These are phyloP conservation scores for Ascochyta koolunga DNA, from an alignment of 2,329 filamentous ascomycete species.

Conservation along the genomic window DNA sequence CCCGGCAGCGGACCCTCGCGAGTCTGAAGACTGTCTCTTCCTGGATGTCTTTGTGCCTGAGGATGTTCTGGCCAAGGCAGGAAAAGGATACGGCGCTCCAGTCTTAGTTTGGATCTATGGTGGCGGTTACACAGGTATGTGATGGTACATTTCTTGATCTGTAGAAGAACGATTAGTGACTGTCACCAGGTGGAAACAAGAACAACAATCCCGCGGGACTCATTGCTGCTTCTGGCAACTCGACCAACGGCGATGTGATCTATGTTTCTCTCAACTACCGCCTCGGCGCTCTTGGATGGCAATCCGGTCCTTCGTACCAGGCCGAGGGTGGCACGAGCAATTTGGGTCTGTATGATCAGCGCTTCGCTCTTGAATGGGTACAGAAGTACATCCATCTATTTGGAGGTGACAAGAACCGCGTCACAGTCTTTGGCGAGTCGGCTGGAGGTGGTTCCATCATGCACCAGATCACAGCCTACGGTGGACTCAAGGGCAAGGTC, in stretches of 20 bases:
- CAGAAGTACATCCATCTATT: constrained; percentile 49
- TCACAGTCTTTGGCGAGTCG: constrained; percentile 48
- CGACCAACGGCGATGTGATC: constrained; percentile 50
- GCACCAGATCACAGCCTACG: constrained; percentile 51
- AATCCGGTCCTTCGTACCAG: constrained; percentile 42
- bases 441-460: constrained; percentile 49
- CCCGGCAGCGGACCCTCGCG: constrained; percentile 31
- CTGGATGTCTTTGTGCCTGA: constrained; percentile 56
- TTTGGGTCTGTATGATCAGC: constrained; percentile 46
- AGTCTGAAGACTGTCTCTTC: constrained; percentile 57
- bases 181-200: constrained; percentile 46
- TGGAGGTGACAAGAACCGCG: constrained; percentile 46
- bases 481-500: constrained; percentile 45
- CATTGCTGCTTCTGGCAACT: constrained; percentile 51
- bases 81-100: constrained; percentile 45
- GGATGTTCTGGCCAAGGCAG: constrained; percentile 42
- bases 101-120: constrained; percentile 61
- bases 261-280: constrained; percentile 56
- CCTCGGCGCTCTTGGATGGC: constrained; percentile 50
- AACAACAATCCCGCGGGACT: constrained; percentile 50
- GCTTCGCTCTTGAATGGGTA: constrained; percentile 50
- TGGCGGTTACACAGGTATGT: constrained; percentile 26
- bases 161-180: not conserved
- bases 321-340: constrained; percentile 45
- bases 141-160: too few species aligned